Conservation (phyloP, 371 early-diverging fungal species). For the Phascolomyces articulosus region DNA sequence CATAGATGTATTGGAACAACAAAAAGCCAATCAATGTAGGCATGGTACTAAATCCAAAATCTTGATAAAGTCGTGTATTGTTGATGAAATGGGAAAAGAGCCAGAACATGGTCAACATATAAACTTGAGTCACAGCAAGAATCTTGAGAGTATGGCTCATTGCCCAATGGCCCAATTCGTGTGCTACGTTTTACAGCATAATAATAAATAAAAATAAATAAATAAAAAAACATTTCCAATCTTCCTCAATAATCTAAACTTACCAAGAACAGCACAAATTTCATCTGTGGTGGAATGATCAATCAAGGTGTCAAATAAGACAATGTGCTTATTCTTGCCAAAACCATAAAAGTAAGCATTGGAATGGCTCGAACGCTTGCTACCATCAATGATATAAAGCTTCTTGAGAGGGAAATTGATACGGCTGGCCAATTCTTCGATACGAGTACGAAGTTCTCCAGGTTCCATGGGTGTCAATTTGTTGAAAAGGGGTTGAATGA, state of each 20-base stretch:
- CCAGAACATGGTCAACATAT: slow-evolving; percentile 84
- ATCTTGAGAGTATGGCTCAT: slow-evolving; percentile 84
- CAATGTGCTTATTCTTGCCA: slow-evolving; percentile 97
- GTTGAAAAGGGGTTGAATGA: slow-evolving; percentile 98
- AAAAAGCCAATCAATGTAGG: slow-evolving; percentile 89
- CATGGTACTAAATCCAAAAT: slow-evolving; percentile 83
- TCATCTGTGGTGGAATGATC: slow-evolving; percentile 86
- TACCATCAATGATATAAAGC: slow-evolving; percentile 96
- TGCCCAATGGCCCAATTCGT: slow-evolving; percentile 98
- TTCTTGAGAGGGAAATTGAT: slow-evolving; percentile 95
- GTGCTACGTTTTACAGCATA: slow-evolving; percentile 49
- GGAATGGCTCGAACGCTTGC: slow-evolving; percentile 91
- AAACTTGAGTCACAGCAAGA: slow-evolving; percentile 73
- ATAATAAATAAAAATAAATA: neutral
- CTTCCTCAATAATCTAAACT: neutral
- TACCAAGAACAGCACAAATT: slow-evolving; percentile 92
- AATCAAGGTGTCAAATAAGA: slow-evolving; percentile 95
- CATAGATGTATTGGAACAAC: slow-evolving; percentile 81
- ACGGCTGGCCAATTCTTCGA: slow-evolving; percentile 85
- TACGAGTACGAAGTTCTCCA: slow-evolving; percentile 82
- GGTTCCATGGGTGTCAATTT: slow-evolving; percentile 90
- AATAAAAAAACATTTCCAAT: slow-evolving; percentile 3
- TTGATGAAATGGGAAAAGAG: slow-evolving; percentile 80
- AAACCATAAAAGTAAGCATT: slow-evolving; percentile 99
- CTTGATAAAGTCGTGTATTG: slow-evolving; percentile 70